Conservation (phyloP, 2,329 filamentous ascomycete species). For the Scortechinia acanthostroma region DNA sequence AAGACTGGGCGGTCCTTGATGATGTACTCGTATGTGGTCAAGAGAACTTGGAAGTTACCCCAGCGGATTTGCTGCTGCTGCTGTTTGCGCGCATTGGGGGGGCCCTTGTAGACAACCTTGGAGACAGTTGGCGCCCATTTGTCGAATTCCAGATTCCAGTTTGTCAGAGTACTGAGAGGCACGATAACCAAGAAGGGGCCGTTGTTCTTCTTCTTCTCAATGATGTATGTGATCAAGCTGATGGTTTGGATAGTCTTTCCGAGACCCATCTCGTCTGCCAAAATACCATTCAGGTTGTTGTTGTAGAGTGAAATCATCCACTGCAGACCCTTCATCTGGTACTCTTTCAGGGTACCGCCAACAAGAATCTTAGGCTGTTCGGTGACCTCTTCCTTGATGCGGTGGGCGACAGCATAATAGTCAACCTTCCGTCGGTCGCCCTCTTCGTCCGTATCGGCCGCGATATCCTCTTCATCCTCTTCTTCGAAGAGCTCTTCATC, state of each 20-base stretch:
- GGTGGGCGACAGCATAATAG: conserved; percentile 97
- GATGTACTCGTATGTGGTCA: conserved; percentile 75
- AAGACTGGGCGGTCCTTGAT: conserved; percentile 71
- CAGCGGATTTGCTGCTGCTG: conserved; percentile 67
- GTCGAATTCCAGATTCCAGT: conserved; percentile 74
- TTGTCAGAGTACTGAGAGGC: conserved; percentile 68
- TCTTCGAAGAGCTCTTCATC: conserved; percentile 37
- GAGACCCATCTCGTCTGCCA: conserved; percentile 75
- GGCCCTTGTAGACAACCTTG: conserved; percentile 71
- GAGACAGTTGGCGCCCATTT: conserved; percentile 67
- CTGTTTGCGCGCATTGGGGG: conserved; percentile 62
- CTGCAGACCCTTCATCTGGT: conserved; percentile 71
- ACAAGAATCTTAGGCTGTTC: conserved; percentile 79
- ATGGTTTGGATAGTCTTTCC: conserved; percentile 77
- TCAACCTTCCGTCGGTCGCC: conserved; percentile 77
- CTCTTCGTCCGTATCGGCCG: conserved; percentile 43
- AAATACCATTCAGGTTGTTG: conserved; percentile 73
- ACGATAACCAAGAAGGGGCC: conserved; percentile 72
- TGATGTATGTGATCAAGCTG: conserved; percentile 69
- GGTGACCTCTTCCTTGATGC: conserved; percentile 84
- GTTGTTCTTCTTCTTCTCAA: conserved; percentile 66
- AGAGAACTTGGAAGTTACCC: conserved; percentile 67
- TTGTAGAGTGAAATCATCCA: conserved; percentile 83
- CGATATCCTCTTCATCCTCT: conserved; percentile 59
- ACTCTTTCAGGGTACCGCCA: conserved; percentile 87